These are phyloP conservation scores for Flaveria brownii DNA, from an alignment of 129 eudicot species.

Conservation along the genomic window DNA sequence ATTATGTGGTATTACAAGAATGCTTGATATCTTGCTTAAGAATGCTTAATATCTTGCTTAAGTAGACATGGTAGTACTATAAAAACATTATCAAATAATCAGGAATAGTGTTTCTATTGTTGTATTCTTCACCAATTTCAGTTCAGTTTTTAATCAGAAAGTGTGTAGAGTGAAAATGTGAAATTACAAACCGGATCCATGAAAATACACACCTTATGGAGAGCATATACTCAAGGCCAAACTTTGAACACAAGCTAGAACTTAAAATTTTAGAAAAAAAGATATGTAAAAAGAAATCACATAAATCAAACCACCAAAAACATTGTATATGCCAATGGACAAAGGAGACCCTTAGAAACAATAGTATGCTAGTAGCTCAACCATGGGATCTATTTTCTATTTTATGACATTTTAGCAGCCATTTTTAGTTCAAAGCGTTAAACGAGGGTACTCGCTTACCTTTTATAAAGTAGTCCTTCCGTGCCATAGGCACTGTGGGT, in stretches of 20 bases:
- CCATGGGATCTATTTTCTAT: background rate
- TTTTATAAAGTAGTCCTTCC: constrained; percentile 84
- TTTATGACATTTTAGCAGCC: background rate
- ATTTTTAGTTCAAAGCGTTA: background rate
- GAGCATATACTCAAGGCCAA: too few relatives aligned
- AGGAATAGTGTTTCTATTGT: background rate
- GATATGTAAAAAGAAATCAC: background rate
- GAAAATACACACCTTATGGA: background rate
- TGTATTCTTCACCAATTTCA: background rate
- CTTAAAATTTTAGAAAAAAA: background rate
- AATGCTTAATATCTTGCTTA: constrained; percentile 1
- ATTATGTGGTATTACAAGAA: background rate
- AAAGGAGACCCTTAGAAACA: constrained; percentile 17
- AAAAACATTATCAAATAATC: background rate
- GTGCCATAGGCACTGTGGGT: constrained; percentile 57
- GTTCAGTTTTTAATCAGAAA: background rate
- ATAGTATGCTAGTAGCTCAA: background rate
- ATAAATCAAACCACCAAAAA: constrained; percentile 7
- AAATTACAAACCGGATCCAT: background rate
- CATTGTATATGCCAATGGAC: background rate
- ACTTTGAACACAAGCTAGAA: background rate
- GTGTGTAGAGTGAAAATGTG: background rate
- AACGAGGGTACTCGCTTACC: constrained; percentile 40
- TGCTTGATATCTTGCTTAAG: background rate
- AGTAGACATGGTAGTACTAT: background rate